Evolutionary conservation across 1,284 basidiomycete species (phyloP).

Genomic region (Somion occarium): DNA sequence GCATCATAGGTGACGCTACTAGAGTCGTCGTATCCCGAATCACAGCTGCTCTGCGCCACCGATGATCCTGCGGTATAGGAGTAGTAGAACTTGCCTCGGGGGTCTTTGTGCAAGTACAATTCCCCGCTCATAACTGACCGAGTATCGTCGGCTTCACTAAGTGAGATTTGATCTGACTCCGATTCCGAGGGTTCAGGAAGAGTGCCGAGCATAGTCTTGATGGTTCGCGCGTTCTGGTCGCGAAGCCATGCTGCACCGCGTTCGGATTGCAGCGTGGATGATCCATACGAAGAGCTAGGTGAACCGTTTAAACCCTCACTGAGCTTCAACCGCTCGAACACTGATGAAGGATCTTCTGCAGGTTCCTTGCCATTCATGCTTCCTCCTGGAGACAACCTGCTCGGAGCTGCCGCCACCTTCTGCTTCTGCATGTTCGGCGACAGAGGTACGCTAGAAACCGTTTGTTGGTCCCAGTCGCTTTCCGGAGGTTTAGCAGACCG

Average conservation of each 20-base stretch:
- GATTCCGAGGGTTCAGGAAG: slow-evolving; percentile 48
- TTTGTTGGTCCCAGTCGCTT: slow-evolving; percentile 17
- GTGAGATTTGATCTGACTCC: slow-evolving; percentile 46
- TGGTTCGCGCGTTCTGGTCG: slow-evolving; percentile 69
- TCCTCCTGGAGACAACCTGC: not conserved
- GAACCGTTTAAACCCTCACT: slow-evolving; percentile 41
- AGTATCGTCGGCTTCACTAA: slow-evolving; percentile 23
- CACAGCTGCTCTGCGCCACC: slow-evolving; percentile 41
- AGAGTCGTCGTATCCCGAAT: slow-evolving; percentile 49
- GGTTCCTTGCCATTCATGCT: not conserved
- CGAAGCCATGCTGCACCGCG: slow-evolving; percentile 77
- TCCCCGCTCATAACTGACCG: slow-evolving; percentile 46
- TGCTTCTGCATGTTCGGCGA: slow-evolving; percentile 9
- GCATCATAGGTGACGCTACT: slow-evolving; percentile 29
- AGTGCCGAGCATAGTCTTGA: slow-evolving; percentile 56
- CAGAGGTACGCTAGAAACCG: slow-evolving; percentile 16
- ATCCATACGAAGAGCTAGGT: slow-evolving; percentile 40
- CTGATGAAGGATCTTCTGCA: slow-evolving; percentile 39
- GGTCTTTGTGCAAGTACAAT: slow-evolving; percentile 60
- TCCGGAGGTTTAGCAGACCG: slow-evolving; percentile 8
- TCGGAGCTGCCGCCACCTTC: not conserved
- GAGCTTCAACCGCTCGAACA: slow-evolving; percentile 55
- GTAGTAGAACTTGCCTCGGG: slow-evolving; percentile 71
- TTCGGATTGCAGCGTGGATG: slow-evolving; percentile 45
- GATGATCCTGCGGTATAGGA: slow-evolving; percentile 53